Percentiles rank a stretch among this genome's conserved stretches.
These are phyloP conservation scores for Podospora pseudoanserina DNA, from an alignment of 495 filamentous ascomycete species.

Conservation along the genomic window DNA sequence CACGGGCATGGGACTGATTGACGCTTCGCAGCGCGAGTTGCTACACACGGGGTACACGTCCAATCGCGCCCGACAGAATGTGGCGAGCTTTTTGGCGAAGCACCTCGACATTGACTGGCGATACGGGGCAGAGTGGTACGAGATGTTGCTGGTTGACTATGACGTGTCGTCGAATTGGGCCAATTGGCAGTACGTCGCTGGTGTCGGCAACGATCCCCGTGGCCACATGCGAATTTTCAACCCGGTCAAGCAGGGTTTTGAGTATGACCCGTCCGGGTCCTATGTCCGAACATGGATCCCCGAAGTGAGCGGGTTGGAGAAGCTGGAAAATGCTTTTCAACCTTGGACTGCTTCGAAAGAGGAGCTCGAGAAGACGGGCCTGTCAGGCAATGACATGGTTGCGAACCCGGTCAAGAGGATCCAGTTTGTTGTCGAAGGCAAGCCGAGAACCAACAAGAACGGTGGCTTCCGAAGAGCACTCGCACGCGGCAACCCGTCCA, in stretches of 20 bases:
- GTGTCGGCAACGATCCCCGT: conserved; percentile 70
- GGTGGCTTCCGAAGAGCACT: background rate
- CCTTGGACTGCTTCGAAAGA: conserved; percentile 55
- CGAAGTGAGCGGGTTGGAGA: conserved; percentile 52
- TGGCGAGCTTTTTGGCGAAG: conserved; percentile 65
- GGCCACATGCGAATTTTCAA: conserved; percentile 65
- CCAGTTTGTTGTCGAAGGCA: conserved; percentile 48
- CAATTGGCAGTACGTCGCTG: conserved; percentile 73
- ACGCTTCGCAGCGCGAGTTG: conserved; percentile 65
- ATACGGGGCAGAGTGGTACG: conserved; percentile 75
- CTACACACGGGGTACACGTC: conserved; percentile 68
- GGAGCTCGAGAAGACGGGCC: conserved; percentile 47
- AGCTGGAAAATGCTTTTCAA: conserved; percentile 58
- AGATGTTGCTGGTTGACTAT: conserved; percentile 65
- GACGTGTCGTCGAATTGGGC: conserved; percentile 70
- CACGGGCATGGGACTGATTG: conserved; percentile 67
- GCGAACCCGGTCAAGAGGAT: conserved; percentile 57
- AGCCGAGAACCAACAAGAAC: conserved; percentile 29
- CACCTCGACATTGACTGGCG: conserved; percentile 73
- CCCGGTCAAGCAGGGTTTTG: conserved; percentile 65
- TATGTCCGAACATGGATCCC: conserved; percentile 65
- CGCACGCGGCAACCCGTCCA: background rate
- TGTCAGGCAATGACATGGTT: conserved; percentile 49
- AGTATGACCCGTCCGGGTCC: conserved; percentile 63
- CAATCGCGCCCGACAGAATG: conserved; percentile 68